A percentile compares a stretch with the other conserved stretches of the same genome.
phyloP scores from a whole-genome alignment of 106 monocot genomes.

The Phalaenopsis equestris region DNA sequence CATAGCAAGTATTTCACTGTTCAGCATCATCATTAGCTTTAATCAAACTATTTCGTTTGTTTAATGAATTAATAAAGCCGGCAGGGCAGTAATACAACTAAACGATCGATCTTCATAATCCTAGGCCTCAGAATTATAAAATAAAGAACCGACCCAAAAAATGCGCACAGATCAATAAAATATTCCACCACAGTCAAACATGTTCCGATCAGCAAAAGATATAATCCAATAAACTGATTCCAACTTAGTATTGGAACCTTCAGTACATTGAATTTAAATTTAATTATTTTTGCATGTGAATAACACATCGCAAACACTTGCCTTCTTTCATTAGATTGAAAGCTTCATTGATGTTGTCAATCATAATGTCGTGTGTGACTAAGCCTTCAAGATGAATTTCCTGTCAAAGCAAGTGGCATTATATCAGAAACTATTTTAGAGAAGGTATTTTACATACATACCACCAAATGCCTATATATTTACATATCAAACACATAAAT shows the following conservation, averaged over 20 bases:
- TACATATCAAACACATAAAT: no score
- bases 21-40: no score
- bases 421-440: background rate
- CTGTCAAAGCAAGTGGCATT: slow-evolving; percentile 26
- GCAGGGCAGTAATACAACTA: no score
- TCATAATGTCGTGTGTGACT: slow-evolving; percentile 68
- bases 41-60: no score
- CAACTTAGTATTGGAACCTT: background rate
- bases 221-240: background rate
- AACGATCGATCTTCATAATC: no score
- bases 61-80: no score
- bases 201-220: background rate
- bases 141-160: no score
- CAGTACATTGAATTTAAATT: background rate
- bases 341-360: slow-evolving; percentile 61
- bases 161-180: no score
- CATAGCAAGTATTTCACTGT: no score
- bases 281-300: slow-evolving; percentile 39
- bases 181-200: background rate
- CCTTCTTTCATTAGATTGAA: slow-evolving; percentile 76
- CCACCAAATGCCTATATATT: no score
- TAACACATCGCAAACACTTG: slow-evolving; percentile 80
- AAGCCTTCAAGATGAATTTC: slow-evolving; percentile 69
- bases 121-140: no score
- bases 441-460: no score